Base-by-base conservation (phyloP, 495 filamentous ascomycete species). In the Cercophora scortea region DNA sequence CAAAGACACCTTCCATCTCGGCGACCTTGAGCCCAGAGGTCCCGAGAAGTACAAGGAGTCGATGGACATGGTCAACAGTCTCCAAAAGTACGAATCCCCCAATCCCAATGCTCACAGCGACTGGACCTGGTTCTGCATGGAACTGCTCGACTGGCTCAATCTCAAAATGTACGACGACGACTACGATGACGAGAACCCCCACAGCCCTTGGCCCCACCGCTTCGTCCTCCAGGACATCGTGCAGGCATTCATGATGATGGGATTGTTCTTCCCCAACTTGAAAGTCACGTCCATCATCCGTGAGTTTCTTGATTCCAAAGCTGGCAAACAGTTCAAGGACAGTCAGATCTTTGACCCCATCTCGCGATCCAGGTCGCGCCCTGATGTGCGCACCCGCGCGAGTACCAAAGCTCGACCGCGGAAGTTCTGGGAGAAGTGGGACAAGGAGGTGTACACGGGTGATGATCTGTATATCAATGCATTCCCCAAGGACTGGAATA, bases 1-100 rank as follows among this genome's bases (percentile, higher is more conserved):
- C 48, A 70, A 76, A 33, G 55, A 69, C 48, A 58, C 59, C 36
- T 77, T 71, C 59, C 74, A 76, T 46, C 55, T 59, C 16, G 71
- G 61, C 15, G 73, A 78, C 53, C 52, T 77, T 2, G 69, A 67
- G 36, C 71, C 72, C 0, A 66, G 67, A 7, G 67, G 67, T 0
- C 61, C 61, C 11, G 57, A 65, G 46, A 63, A 63, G 33, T 70
- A 68, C 49, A 25, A 53, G 1, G 66, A 73, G 47, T 65, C 67
- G 4, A 48, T 61, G 45, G 52, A 58, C 10, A 60, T 75, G 18
- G 57, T 73, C 32, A 54, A 50, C n/a, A 54, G 58, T 10, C 51
- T 65, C 53, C 58, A 67, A n/a, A 65, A 62, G 47, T 61, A 55
- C 39, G 45, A 58, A 36, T 55, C 56, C 1, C 49, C 49, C n/a